Percentiles rank a stretch among this genome's conserved stretches.
These are phyloP conservation scores for Phellopilus nigrolimitatus DNA, from an alignment of 1,284 basidiomycete genomes.

Conservation along the genomic window DNA sequence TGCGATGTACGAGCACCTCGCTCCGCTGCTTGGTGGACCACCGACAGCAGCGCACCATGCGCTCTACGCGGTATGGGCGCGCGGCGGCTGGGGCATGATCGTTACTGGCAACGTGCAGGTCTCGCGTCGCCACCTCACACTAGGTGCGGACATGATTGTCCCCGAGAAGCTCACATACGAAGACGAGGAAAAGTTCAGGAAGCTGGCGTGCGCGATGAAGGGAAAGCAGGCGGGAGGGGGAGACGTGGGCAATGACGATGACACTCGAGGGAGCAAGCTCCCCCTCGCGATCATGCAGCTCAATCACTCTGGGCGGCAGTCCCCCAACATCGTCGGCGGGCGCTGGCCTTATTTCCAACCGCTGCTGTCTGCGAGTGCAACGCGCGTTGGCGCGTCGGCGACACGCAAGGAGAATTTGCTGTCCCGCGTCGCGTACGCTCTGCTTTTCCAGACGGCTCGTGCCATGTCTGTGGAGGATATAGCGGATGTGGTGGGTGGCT, in stretches of 20 bases:
- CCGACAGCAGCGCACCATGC: slow-evolving; percentile 61
- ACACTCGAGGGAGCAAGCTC: slow-evolving; percentile 4
- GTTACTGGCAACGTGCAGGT: slow-evolving; percentile 90
- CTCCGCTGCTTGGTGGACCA: slow-evolving; percentile 59
- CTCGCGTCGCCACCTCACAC: slow-evolving; percentile 61
- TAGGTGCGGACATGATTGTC: slow-evolving; percentile 77
- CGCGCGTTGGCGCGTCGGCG: slow-evolving; percentile 44
- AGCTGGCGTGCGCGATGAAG: slow-evolving; percentile 49
- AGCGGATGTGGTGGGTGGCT: slow-evolving; percentile 55
- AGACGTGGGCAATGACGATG: not conserved
- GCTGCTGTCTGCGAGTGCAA: slow-evolving; percentile 71
- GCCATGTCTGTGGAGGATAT: slow-evolving; percentile 62
- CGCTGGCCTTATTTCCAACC: slow-evolving; percentile 44
- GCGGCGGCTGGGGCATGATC: slow-evolving; percentile 83
- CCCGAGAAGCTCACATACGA: slow-evolving; percentile 42
- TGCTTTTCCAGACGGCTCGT: slow-evolving; percentile 61
- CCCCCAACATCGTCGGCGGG: slow-evolving; percentile 67
- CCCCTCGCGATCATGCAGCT: slow-evolving; percentile 76
- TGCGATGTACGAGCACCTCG: slow-evolving; percentile 85
- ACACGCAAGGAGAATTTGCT: slow-evolving; percentile 31
- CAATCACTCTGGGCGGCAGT: slow-evolving; percentile 85
- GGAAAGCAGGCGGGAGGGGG: slow-evolving; percentile 26
- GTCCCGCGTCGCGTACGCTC: slow-evolving; percentile 40
- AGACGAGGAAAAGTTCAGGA: slow-evolving; percentile 46
- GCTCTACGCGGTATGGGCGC: slow-evolving; percentile 77